Percentiles rank a stretch among this genome's conserved stretches.
Evolutionary conservation across 805 yeast genomes (phyloP).

Genomic region (Schwanniomyces pseudopolymorphus): DNA sequence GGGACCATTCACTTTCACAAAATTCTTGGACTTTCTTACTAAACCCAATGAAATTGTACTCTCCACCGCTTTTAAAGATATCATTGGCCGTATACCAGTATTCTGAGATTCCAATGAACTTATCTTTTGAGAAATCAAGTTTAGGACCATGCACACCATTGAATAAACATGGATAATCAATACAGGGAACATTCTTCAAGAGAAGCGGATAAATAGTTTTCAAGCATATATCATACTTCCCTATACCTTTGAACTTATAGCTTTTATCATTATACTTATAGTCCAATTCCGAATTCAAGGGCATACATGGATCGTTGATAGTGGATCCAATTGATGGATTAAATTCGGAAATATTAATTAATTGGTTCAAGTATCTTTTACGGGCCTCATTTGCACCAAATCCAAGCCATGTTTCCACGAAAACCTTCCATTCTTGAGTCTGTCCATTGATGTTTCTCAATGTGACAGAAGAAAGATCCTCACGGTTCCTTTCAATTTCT

Average conservation of each 20-base stretch:
- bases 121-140: constrained; percentile 74
- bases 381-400: constrained; percentile 97
- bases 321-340: constrained; percentile 11
- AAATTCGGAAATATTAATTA: constrained; percentile 36
- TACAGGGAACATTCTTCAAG: constrained; percentile 77
- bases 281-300: constrained; percentile 53
- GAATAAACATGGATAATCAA: constrained; percentile 85
- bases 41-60: constrained; percentile 72
- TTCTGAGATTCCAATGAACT: constrained; percentile 91
- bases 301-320: constrained; percentile 79
- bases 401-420: constrained; percentile 96
- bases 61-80: constrained; percentile 84
- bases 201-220: constrained; percentile 73
- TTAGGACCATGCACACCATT: constrained; percentile 95
- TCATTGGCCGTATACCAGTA: constrained; percentile 98
- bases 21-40: constrained; percentile 64
- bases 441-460: constrained; percentile 72
- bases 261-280: constrained; percentile 47
- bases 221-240: constrained; percentile 74
- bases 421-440: constrained; percentile 75
- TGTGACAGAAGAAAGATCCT: constrained; percentile 68
- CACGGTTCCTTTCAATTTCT: constrained; percentile 64
- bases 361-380: constrained; percentile 60
- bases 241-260: constrained; percentile 67
- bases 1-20: constrained; percentile 76